Conservation (phyloP, 2,329 filamentous ascomycete genomes). For the Fusarium heterosporum region DNA sequence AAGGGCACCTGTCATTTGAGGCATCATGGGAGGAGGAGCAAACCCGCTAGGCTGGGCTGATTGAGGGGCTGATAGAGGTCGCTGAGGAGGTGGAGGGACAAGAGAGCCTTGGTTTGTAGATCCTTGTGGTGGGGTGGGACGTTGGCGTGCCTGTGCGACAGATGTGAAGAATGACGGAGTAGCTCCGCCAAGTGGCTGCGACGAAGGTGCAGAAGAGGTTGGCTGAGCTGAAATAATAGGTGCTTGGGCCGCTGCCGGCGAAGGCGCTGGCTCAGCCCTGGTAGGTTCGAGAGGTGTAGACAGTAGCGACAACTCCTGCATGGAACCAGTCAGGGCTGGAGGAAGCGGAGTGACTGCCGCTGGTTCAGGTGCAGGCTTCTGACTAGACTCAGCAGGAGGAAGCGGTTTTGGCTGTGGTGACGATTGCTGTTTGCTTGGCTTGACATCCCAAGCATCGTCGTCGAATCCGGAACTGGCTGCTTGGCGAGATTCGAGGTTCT, state of each 20-base stretch:
- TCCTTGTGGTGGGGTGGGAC: slow-evolving; percentile 47
- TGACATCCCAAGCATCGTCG: slow-evolving; percentile 97
- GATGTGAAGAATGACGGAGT: slow-evolving; percentile 68
- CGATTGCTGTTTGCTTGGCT: slow-evolving; percentile 74
- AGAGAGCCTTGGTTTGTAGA: slow-evolving; percentile 71
- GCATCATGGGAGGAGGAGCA: slow-evolving; percentile 78
- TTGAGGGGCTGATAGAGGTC: slow-evolving; percentile 89
- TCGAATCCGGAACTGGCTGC: slow-evolving; percentile 75
- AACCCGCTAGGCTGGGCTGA: slow-evolving; percentile 81
- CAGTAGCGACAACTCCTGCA: slow-evolving; percentile 68
- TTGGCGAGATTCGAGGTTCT: slow-evolving; percentile 46
- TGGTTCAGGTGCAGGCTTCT: slow-evolving; percentile 44
- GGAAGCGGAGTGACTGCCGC: slow-evolving; percentile 45
- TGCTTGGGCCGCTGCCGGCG: slow-evolving; percentile 27
- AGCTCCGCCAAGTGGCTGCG: slow-evolving; percentile 64
- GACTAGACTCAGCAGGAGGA: slow-evolving; percentile 23
- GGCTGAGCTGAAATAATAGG: slow-evolving; percentile 40
- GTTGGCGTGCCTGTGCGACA: slow-evolving; percentile 59
- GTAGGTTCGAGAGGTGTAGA: slow-evolving; percentile 65
- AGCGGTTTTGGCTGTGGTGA: slow-evolving; percentile 37
- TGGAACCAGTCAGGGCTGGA: slow-evolving; percentile 73
- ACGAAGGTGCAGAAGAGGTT: slow-evolving; percentile 51
- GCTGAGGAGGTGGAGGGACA: slow-evolving; percentile 79
- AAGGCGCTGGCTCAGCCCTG: slow-evolving; percentile 53
- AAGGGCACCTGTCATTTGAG: slow-evolving; percentile 82